Conservation (phyloP, 371 early-diverging fungal genomes). For the Mucor lusitanicus region DNA sequence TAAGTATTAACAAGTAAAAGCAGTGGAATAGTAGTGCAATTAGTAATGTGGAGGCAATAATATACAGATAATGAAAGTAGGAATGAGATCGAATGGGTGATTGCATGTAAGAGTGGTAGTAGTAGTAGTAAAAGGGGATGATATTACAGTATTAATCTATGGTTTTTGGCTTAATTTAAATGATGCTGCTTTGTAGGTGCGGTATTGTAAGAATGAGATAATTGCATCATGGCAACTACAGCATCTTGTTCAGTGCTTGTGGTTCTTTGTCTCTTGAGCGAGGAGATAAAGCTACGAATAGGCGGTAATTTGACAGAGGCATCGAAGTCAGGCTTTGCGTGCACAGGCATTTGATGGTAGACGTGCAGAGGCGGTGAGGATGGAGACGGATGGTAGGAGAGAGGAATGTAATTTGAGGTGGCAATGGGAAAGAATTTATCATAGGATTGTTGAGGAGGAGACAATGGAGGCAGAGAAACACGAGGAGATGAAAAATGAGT, state of each 20-base stretch:
- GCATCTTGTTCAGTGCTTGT: constrained; percentile 30
- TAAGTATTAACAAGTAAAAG: background rate
- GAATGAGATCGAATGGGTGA: background rate
- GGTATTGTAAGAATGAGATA: constrained; percentile 18
- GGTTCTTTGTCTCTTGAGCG: constrained; percentile 8
- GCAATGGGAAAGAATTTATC: background rate
- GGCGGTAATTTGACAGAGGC: constrained; percentile 16
- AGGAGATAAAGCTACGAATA: background rate
- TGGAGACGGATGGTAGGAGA: background rate
- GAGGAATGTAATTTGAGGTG: background rate
- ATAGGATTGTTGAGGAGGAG: constrained; percentile 24
- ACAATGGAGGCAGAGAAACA: constrained; percentile 11
- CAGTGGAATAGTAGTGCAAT: background rate
- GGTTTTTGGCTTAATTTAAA: background rate
- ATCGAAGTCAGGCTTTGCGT: background rate
- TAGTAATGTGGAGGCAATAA: background rate
- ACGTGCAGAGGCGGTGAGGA: background rate
- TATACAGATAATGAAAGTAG: constrained; percentile 11
- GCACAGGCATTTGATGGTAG: background rate
- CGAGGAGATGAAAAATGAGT: constrained; percentile 2
- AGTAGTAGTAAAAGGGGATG: background rate
- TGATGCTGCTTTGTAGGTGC: constrained; percentile 16
- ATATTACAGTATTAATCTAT: constrained; percentile 12
- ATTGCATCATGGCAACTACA: constrained; percentile 43
- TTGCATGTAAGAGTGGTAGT: too few species aligned